phyloP scores from a whole-genome alignment of 1,139 yeast species.

The Pichia sp. region DNA sequence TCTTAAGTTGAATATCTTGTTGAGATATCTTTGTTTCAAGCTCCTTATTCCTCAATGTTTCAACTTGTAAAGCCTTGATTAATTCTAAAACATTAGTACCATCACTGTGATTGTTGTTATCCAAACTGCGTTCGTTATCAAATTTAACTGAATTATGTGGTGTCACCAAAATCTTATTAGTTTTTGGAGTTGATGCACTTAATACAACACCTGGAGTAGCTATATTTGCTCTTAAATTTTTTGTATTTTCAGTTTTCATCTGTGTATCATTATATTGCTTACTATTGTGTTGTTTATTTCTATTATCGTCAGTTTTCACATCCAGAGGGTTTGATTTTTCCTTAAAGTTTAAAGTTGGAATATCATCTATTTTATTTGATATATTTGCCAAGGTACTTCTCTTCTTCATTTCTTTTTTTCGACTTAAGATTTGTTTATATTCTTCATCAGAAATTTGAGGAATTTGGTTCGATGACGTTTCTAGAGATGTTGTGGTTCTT shows the following conservation, averaged over 20 bases:
- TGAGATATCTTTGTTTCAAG: conserved; percentile 1
- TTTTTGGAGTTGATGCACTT: conserved; percentile 8
- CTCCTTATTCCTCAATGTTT: background rate
- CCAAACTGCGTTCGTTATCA: conserved; percentile 3
- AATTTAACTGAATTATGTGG: background rate
- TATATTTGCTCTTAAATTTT: conserved; percentile 1
- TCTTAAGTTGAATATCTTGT: background rate
- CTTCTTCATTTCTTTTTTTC: background rate
- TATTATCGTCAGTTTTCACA: background rate
- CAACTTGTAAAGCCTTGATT: conserved; percentile 1
- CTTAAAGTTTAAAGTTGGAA: background rate
- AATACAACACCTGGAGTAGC: background rate
- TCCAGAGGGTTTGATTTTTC: background rate
- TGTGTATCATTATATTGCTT: background rate
- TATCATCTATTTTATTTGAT: background rate
- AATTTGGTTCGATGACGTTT: conserved; percentile 4
- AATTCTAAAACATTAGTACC: background rate
- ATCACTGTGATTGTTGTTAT: background rate
- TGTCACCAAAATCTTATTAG: background rate
- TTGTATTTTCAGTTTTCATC: too few species aligned
- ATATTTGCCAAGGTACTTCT: background rate
- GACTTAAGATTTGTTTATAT: conserved; percentile 3
- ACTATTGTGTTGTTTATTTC: background rate
- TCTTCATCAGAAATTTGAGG: conserved; percentile 9
- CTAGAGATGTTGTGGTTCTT: background rate